These are phyloP conservation scores for Aspergillus intermedius DNA, from an alignment of 2,329 filamentous ascomycete species.

Conservation along the genomic window DNA sequence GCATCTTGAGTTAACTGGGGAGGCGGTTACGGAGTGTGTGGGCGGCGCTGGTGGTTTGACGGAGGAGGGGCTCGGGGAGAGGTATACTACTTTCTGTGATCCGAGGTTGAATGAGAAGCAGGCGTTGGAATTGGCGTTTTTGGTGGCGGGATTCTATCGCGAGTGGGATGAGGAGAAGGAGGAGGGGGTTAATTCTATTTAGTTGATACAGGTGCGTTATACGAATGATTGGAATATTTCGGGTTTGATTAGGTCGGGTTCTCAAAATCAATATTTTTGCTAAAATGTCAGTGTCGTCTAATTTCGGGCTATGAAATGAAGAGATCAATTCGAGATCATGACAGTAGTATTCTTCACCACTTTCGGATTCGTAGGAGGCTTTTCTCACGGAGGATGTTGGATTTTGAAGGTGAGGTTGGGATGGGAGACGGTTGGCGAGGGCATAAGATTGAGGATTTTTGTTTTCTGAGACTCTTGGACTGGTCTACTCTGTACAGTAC, in stretches of 20 bases:
- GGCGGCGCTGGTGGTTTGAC: conserved; percentile 80
- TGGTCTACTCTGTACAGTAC: too few species aligned
- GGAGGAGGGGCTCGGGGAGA: conserved; percentile 80
- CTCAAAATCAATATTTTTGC: background rate
- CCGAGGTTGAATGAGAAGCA: conserved; percentile 96
- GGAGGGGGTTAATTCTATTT: conserved; percentile 11
- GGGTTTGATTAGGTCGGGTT: background rate
- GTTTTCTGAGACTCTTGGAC: too few species aligned
- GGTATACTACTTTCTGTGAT: conserved; percentile 96
- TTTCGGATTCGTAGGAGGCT: too few species aligned
- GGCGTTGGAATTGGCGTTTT: conserved; percentile 86
- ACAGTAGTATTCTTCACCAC: too few species aligned
- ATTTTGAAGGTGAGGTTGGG: too few species aligned
- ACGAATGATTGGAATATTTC: too few species aligned
- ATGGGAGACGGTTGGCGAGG: too few species aligned
- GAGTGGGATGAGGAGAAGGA: conserved; percentile 33
- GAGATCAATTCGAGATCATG: too few species aligned
- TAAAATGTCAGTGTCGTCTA: too few species aligned
- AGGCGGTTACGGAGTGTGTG: conserved; percentile 92
- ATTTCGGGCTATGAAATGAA: too few species aligned
- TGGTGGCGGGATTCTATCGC: conserved; percentile 77
- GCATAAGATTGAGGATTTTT: too few species aligned
- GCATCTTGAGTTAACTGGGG: conserved; percentile 90
- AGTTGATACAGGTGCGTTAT: background rate
- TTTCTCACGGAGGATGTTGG: too few species aligned